phyloP scores from a whole-genome alignment of 306 rosid genomes.

The Trifolium subterraneum region DNA sequence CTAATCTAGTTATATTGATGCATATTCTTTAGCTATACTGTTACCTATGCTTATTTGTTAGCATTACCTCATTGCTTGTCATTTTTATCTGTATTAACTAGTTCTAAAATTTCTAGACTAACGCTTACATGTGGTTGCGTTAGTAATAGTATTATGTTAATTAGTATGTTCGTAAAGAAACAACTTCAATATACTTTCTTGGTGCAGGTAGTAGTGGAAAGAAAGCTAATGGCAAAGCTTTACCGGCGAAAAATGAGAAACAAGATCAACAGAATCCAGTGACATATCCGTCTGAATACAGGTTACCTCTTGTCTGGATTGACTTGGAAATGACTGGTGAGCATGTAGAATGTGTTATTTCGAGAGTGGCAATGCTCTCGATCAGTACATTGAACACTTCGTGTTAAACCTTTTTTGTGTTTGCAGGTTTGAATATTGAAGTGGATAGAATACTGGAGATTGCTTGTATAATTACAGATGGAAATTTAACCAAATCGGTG shows the following conservation, averaged over 20 bases:
- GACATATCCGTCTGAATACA: constrained; percentile 53
- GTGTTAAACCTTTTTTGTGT: not conserved
- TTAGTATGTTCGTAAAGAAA: constrained; percentile 21
- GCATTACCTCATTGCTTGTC: constrained; percentile 5
- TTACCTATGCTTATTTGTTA: not conserved
- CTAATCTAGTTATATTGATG: constrained; percentile 4
- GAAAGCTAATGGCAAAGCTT: constrained; percentile 46
- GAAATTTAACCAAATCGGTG: constrained; percentile 66
- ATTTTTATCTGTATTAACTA: constrained; percentile 16
- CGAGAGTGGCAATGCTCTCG: constrained; percentile 9
- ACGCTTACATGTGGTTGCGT: constrained; percentile 25
- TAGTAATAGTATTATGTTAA: constrained; percentile 1
- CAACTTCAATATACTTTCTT: constrained; percentile 34
- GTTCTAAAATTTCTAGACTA: constrained; percentile 8
- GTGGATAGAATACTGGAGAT: constrained; percentile 91
- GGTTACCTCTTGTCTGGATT: constrained; percentile 92
- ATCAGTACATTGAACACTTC: not conserved
- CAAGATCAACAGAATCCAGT: constrained; percentile 32
- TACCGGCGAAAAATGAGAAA: constrained; percentile 36
- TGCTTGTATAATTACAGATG: constrained; percentile 93
- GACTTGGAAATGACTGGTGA: constrained; percentile 99
- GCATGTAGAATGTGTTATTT: constrained; percentile 29
- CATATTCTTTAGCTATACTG: not conserved
- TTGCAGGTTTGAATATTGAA: constrained; percentile 83
- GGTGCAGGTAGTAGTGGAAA: constrained; percentile 59